Conservation (phyloP, 345 rosid species). For the Barbarea vulgaris region DNA sequence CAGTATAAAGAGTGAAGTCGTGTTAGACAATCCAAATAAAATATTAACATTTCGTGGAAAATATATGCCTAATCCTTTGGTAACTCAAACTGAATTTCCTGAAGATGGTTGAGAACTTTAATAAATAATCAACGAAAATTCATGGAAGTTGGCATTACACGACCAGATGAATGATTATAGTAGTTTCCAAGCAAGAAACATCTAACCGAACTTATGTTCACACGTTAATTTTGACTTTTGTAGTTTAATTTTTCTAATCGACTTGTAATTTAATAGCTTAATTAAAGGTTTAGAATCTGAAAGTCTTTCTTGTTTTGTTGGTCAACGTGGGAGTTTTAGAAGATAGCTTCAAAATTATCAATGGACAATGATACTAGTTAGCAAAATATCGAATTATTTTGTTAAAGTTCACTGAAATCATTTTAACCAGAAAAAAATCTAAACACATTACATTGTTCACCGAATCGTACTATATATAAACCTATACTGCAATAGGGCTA, state of each 20-base stretch:
- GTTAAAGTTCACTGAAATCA: too few relatives aligned
- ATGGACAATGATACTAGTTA: too few relatives aligned
- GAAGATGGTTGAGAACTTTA: slow-evolving; percentile 21
- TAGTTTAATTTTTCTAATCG: slow-evolving; percentile 5
- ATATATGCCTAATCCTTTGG: slow-evolving; percentile 4
- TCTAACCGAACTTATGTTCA: slow-evolving; percentile 27
- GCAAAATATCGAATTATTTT: too few relatives aligned
- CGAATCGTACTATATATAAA: not conserved
- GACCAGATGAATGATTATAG: slow-evolving; percentile 1
- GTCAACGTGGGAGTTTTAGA: not conserved
- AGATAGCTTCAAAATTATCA: not conserved
- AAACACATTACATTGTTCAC: not conserved
- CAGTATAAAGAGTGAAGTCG: not conserved
- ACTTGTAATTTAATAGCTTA: slow-evolving; percentile 1
- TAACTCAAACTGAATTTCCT: slow-evolving; percentile 25
- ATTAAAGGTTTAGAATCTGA: not conserved
- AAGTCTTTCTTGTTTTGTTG: slow-evolving; percentile 29
- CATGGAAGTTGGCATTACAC: slow-evolving; percentile 33
- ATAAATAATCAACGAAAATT: slow-evolving; percentile 8
- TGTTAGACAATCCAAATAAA: not conserved
- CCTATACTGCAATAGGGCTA: not conserved
- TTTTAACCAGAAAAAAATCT: too few relatives aligned
- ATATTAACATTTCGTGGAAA: slow-evolving; percentile 23
- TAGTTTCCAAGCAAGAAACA: slow-evolving; percentile 29
- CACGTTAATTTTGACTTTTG: slow-evolving; percentile 32